Conservation (phyloP, 495 filamentous ascomycete species). For the Jackrogersella multiformis region DNA sequence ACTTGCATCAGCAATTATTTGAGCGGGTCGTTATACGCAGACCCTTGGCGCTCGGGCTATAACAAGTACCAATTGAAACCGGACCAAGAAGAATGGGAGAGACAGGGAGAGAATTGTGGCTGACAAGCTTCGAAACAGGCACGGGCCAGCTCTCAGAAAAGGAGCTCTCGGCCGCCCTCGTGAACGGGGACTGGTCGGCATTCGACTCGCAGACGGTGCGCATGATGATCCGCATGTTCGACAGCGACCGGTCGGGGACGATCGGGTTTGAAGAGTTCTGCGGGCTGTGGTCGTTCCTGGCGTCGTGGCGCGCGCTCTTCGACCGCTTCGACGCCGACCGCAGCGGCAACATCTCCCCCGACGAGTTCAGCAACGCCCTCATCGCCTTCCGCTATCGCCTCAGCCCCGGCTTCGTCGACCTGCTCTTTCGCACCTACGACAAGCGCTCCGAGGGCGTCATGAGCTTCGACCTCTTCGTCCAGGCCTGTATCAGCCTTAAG, state of each 20-base stretch:
- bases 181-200: slow-evolving; percentile 93
- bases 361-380: slow-evolving; percentile 91
- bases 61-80: too few species aligned
- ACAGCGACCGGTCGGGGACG: slow-evolving; percentile 83
- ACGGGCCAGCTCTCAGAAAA: slow-evolving; percentile 84
- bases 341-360: slow-evolving; percentile 82
- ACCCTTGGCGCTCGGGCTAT: too few species aligned
- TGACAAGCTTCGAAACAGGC: slow-evolving; percentile 52
- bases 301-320: slow-evolving; percentile 92
- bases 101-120: too few species aligned
- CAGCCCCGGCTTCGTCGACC: slow-evolving; percentile 78
- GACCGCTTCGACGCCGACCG: slow-evolving; percentile 93
- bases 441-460: slow-evolving; percentile 72
- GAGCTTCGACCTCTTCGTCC: slow-evolving; percentile 97
- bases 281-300: slow-evolving; percentile 92
- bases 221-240: slow-evolving; percentile 99
- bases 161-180: slow-evolving; percentile 89
- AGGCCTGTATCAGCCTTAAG: slow-evolving; percentile 95
- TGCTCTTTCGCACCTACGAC: slow-evolving; percentile 76
- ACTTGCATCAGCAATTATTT: neutral
- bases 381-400: slow-evolving; percentile 95
- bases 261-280: slow-evolving; percentile 97
- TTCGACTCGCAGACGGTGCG: slow-evolving; percentile 97
- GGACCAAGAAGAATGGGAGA: neutral
- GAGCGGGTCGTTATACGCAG: neutral